Conservation (phyloP, 345 rosid species). For the Eucalyptus sp. region DNA sequence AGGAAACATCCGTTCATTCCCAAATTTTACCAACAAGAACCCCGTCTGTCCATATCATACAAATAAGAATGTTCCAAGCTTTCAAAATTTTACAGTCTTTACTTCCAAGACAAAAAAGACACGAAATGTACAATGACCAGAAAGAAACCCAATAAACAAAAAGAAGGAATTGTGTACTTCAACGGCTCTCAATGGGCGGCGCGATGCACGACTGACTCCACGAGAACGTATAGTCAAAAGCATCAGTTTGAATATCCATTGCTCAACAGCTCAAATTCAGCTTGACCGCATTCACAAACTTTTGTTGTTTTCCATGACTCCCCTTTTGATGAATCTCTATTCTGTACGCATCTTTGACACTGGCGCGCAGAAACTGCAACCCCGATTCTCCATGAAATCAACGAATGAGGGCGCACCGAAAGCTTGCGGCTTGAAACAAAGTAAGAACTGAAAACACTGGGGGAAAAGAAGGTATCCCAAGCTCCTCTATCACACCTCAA, state of each 20-base stretch:
- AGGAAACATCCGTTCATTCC: background rate
- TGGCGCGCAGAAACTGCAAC: background rate
- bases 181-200: background rate
- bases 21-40: background rate
- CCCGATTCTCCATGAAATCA: background rate
- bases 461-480: background rate
- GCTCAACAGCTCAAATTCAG: background rate
- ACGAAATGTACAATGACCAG: conserved; percentile 5
- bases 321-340: background rate
- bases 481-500: background rate
- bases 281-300: background rate
- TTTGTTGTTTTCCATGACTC: background rate
- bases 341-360: background rate
- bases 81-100: background rate
- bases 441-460: background rate
- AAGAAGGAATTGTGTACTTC: background rate
- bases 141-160: background rate
- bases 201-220: background rate
- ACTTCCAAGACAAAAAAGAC: background rate
- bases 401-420: background rate
- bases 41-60: background rate
- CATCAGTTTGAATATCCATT: background rate
- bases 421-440: background rate
- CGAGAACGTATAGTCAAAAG: background rate
- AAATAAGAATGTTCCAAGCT: background rate